Evolutionary conservation across 2,329 filamentous ascomycete genomes (phyloP).

Genomic region (Stemphylium vesicarium): DNA sequence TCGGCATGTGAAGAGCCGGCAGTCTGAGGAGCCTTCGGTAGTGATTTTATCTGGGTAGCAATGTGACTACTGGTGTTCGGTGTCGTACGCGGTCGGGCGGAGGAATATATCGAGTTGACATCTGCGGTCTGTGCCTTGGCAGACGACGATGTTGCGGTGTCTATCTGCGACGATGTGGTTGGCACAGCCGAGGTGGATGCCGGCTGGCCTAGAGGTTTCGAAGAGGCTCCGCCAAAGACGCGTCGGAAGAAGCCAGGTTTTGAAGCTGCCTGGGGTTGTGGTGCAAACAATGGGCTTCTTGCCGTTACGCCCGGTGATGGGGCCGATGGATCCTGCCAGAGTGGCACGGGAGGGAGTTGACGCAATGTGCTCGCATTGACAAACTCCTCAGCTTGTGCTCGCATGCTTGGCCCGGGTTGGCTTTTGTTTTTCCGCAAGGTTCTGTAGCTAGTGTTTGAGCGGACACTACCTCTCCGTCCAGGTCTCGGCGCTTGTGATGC

Average conservation of each 20-base stretch:
- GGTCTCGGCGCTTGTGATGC: constrained; percentile 52
- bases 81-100: constrained; percentile 46
- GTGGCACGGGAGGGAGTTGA: constrained; percentile 53
- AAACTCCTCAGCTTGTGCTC: constrained; percentile 56
- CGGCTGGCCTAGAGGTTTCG: constrained; percentile 58
- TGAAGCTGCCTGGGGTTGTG: constrained; percentile 60
- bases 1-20: constrained; percentile 31
- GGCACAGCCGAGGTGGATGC: constrained; percentile 21
- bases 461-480: constrained; percentile 64
- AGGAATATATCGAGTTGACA: constrained; percentile 39
- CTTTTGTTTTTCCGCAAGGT: constrained; percentile 53
- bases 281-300: constrained; percentile 54
- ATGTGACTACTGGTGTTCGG: constrained; percentile 53
- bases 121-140: constrained; percentile 32
- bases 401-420: constrained; percentile 50
- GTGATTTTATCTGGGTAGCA: constrained; percentile 57
- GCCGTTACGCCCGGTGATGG: constrained; percentile 61
- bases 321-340: constrained; percentile 57
- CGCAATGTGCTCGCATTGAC: constrained; percentile 54
- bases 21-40: constrained; percentile 36
- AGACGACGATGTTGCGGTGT: constrained; percentile 24
- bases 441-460: constrained; percentile 60
- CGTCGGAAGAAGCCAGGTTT: constrained; percentile 88
- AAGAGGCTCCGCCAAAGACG: constrained; percentile 75
- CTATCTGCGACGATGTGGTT: constrained; percentile 19